A percentile compares a stretch with the other conserved stretches of the same genome.
phyloP scores from a whole-genome alignment of 208 protist genomes.

The Acanthamoeba castellanii region DNA sequence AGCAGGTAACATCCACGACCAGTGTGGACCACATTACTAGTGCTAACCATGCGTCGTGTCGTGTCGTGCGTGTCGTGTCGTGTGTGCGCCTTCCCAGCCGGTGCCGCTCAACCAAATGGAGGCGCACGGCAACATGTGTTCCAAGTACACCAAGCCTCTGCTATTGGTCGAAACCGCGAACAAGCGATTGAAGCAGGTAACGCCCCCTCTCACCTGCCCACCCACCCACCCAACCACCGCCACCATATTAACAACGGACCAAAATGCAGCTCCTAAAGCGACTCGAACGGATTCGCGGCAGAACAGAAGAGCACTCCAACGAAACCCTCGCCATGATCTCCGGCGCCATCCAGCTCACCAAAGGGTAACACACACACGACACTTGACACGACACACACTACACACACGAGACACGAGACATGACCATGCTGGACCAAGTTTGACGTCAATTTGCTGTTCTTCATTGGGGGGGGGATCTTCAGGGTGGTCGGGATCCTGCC shows the following conservation, averaged over 20 bases:
- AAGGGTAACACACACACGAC: background rate
- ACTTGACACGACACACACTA: background rate
- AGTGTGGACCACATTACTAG: background rate
- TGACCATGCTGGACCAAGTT: too few species aligned
- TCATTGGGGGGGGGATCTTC: background rate
- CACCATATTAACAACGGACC: background rate
- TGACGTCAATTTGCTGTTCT: background rate
- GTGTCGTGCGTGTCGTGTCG: background rate
- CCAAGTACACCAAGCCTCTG: constrained; percentile 62
- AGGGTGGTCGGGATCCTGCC: constrained; percentile 16
- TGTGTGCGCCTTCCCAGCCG: background rate
- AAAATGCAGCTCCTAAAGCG: constrained; percentile 24
- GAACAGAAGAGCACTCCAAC: background rate
- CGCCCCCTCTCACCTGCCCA: background rate
- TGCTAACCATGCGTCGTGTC: background rate
- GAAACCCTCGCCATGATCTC: background rate
- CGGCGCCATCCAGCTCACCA: constrained; percentile 18
- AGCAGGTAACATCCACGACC: background rate
- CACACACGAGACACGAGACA: background rate
- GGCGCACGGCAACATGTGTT: constrained; percentile 56
- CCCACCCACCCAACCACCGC: too few species aligned
- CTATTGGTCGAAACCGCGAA: constrained; percentile 37
- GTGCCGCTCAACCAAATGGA: constrained; percentile 62
- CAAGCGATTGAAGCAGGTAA: constrained; percentile 52
- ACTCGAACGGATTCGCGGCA: constrained; percentile 30